Evolutionary conservation across 768 basidiomycete species (phyloP), one percentile per base, ranked within the genome.

Genomic region (Termitomyces sp.): DNA sequence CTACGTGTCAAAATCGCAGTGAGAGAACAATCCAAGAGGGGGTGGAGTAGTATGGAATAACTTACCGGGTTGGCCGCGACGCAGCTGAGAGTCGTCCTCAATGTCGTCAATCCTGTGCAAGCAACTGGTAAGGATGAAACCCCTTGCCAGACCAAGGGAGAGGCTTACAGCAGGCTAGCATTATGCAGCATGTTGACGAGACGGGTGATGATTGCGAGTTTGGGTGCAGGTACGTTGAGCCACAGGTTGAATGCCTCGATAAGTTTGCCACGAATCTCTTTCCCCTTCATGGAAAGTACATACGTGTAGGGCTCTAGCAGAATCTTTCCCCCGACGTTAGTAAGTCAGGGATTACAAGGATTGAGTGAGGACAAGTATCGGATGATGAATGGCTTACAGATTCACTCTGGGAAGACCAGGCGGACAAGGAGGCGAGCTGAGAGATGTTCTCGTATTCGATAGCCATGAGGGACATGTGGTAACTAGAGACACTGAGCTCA

Each of bases 111-210:
- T 81, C 66, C 93, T 97, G 67, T 7, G 48, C 19, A 19, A 17
- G 9, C 21, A 5, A 46, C 41, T 5, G 6, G 15, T 37, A 4
- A 37, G 22, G 5, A 37, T n/a, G 24, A 37, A 37, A 17, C 6
- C 10, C 5, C 15, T 5, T 9, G 0, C 1, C 17, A 15, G 26
- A 3, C 34, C 15, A 37, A 37, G 22, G 37, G 37, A 32, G 28
- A 28, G 17, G 68, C 80, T 65, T 64, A 94, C 95, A 98, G 79
- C 21, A 99, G 77, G 66, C 91, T 93, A 3, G 95, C 93, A 51
- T 85, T 92, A 61, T 99, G 97, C 21, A 98, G 75, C 93, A 96
- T 98, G 64, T 85, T 85, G 28, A 99, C 89, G 50, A 99, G 81
- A 58, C 78, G 79, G 1, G 85, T 79, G 55, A 99, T 93, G 45